phyloP scores from a whole-genome alignment of 495 filamentous ascomycete genomes.

The Aspergillus conjunctus region DNA sequence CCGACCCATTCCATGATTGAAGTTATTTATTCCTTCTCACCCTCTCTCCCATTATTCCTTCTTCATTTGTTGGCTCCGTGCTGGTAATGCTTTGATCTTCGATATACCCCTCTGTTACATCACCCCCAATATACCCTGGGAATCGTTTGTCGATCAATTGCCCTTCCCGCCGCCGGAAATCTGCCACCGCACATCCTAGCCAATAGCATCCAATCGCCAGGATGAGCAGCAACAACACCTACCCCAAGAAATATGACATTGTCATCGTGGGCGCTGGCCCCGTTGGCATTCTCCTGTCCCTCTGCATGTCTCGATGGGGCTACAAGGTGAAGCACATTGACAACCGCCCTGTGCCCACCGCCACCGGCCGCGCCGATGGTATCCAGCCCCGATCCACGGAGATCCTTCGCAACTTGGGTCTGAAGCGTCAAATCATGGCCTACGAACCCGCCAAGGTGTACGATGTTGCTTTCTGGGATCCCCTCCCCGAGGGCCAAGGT shows the following conservation, averaged over 20 bases:
- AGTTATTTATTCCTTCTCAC: conserved; percentile 13
- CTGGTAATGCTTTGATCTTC: neutral
- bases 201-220: conserved; percentile 17
- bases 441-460: conserved; percentile 66
- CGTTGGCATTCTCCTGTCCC: conserved; percentile 84
- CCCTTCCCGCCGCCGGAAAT: neutral
- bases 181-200: conserved; percentile 4
- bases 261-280: conserved; percentile 90
- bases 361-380: conserved; percentile 75
- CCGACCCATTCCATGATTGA: conserved; percentile 13
- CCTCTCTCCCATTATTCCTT: conserved; percentile 7
- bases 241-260: conserved; percentile 60
- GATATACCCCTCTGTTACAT: neutral
- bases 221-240: conserved; percentile 39
- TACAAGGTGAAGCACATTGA: conserved; percentile 71
- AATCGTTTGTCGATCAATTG: conserved; percentile 1
- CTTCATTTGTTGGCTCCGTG: neutral
- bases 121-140: neutral
- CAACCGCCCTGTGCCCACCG: conserved; percentile 62
- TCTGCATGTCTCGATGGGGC: conserved; percentile 71
- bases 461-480: conserved; percentile 70
- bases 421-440: conserved; percentile 66
- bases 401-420: conserved; percentile 64
- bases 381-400: conserved; percentile 72
- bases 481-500: conserved; percentile 49